Evolutionary conservation across 2,329 filamentous ascomycete species (phyloP), one percentile per base, ranked within the genome.

Genomic region (Paecilomyces niveus): DNA sequence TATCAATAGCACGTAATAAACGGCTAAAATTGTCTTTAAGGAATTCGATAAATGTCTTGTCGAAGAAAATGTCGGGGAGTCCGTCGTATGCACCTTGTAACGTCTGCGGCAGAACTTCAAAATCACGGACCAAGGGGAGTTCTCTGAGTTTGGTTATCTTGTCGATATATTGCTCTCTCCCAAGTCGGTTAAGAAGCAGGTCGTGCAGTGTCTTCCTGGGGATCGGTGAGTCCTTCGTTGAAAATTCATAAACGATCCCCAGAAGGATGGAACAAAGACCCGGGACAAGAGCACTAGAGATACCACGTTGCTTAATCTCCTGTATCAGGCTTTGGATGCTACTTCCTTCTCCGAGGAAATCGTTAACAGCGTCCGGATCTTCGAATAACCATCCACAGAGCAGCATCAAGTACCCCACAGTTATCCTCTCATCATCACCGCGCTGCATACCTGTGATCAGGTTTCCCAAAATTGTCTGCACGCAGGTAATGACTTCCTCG

Each of bases 21-120:
- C 92, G 88, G 67, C 89, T 93, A 70, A 95, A 97, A 70, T 96
- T 96, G 68, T 97, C 92, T 69, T 97, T 97, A 67, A 97, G 85
- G 67, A 97, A 96, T 60, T 97, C 90, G 57, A 99, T 86, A 72
- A 97, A 97, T 0, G 84, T 84, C 53, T 85, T 82, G 65, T 96
- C 92, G 63, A 97, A 94, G 70, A 86, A 95, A 0, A 96, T 89
- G 55, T 92, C 87, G 0, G 92, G 89, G 7, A 92, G 72, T 64
- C 80, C 78, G 57, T 78, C 66, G 74, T 83, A 54, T 66, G 77
- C 62, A 68, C 76, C 76, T 62, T 82, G 81, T 7, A 85, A 75
- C 61, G 84, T 89, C 66, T 92, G 90, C 1, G 89, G 86, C 9
- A 89, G 79, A 22, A 97, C 89, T 68, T 97, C 94, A 65, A 93